Conservation (phyloP, 495 filamentous ascomycete species). For the Ascodesmis nigricans region DNA sequence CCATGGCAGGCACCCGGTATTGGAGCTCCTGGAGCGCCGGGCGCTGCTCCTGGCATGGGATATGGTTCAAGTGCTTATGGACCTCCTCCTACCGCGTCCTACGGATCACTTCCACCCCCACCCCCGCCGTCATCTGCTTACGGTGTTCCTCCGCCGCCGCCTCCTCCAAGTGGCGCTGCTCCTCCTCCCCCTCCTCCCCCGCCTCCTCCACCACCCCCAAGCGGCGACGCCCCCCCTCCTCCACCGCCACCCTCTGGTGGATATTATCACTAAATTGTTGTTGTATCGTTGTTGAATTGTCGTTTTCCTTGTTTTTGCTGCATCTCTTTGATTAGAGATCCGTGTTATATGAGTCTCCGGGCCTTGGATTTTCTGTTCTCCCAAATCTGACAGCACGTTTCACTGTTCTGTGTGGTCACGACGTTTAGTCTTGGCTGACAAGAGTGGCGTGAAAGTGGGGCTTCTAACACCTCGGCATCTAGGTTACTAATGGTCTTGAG, state of each 20-base stretch:
- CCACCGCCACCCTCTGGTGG: conserved; percentile 14
- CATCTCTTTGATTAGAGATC: too few species aligned
- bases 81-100: conserved; percentile 17
- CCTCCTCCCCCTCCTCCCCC: conserved; percentile 18
- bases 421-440: too few species aligned
- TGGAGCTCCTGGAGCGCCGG: conserved; percentile 13
- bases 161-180: conserved; percentile 10
- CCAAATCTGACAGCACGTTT: too few species aligned
- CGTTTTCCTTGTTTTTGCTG: too few species aligned
- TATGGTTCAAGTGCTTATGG: conserved; percentile 18
- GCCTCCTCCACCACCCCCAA: conserved; percentile 14
- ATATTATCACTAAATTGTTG: conserved; percentile 4
- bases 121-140: conserved; percentile 17
- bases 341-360: too few species aligned
- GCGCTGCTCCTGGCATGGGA: conserved; percentile 20
- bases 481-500: too few species aligned
- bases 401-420: too few species aligned
- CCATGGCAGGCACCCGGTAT: conserved; percentile 14
- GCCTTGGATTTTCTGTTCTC: too few species aligned
- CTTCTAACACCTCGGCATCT: too few species aligned
- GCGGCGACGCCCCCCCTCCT: conserved; percentile 16
- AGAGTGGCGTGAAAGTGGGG: too few species aligned
- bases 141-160: conserved; percentile 16
- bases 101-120: conserved; percentile 17
- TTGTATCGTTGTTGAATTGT: too few species aligned